A percentile compares a stretch with the other conserved stretches of the same genome.
Evolutionary conservation across 306 rosid species (phyloP).

Genomic region (Malus fusca): DNA sequence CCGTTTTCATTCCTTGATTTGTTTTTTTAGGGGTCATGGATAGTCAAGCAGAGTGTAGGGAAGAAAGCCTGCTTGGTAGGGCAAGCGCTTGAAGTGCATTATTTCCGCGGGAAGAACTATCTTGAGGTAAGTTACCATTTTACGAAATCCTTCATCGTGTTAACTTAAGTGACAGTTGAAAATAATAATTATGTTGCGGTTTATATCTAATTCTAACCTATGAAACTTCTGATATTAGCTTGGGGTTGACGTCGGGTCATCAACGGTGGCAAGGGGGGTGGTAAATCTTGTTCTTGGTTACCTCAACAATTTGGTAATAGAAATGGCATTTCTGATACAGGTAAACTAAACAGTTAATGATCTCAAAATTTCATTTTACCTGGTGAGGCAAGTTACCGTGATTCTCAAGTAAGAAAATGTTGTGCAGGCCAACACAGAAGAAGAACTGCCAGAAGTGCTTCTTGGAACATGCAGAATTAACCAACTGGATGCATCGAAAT

Average conservation of each 20-base stretch:
- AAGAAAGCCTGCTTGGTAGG: conserved; percentile 84
- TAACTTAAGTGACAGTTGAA: not conserved
- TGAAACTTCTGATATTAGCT: conserved; percentile 32
- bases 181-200: not conserved
- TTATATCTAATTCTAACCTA: not conserved
- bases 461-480: conserved; percentile 79
- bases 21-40: conserved; percentile 81
- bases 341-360: conserved; percentile 15
- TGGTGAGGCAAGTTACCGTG: not conserved
- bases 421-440: conserved; percentile 66
- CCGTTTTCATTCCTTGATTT: conserved; percentile 3
- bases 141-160: not conserved
- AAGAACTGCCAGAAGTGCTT: conserved; percentile 78
- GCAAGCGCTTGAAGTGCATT: conserved; percentile 56
- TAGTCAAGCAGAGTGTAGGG: conserved; percentile 92
- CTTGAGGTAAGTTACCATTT: conserved; percentile 47
- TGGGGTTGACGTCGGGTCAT: conserved; percentile 65
- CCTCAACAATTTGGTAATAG: conserved; percentile 80
- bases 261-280: conserved; percentile 84
- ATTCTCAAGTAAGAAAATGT: not conserved
- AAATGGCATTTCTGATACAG: conserved; percentile 92
- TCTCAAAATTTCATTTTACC: not conserved
- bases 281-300: conserved; percentile 82
- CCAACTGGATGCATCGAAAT: conserved; percentile 65
- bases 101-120: conserved; percentile 73